These are phyloP conservation scores for Wickerhamomyces xylosicus DNA, from an alignment of 805 yeast species.

Conservation along the genomic window DNA sequence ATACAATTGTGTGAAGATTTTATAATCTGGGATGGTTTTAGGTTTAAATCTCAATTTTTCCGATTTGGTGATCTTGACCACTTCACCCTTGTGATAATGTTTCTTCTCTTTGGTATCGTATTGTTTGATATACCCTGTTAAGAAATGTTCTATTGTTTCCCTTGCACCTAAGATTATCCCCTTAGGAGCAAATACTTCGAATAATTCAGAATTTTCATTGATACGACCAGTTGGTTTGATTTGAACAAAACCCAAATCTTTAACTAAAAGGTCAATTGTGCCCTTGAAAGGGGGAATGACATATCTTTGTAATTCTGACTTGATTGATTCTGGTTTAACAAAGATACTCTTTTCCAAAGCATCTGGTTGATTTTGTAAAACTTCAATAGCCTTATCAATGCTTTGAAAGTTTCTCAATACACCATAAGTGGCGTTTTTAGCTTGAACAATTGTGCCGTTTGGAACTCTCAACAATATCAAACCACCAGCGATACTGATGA, in stretches of 20 bases:
- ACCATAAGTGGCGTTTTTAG: constrained; percentile 32
- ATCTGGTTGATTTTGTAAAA: constrained; percentile 17
- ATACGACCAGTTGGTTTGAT: constrained; percentile 46
- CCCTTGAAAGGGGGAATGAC: constrained; percentile 68
- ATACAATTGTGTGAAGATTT: constrained; percentile 16
- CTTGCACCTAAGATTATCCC: constrained; percentile 46
- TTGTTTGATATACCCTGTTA: constrained; percentile 18
- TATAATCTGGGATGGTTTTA: constrained; percentile 14
- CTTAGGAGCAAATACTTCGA: constrained; percentile 43
- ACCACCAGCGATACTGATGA: constrained; percentile 48
- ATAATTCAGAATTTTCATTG: constrained; percentile 23
- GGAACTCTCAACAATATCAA: constrained; percentile 50
- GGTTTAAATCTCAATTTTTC: constrained; percentile 13
- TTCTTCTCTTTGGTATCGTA: constrained; percentile 21
- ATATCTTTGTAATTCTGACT: constrained; percentile 27
- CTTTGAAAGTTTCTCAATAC: constrained; percentile 20
- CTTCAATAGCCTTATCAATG: constrained; percentile 23
- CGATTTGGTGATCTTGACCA: constrained; percentile 5
- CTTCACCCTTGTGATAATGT: constrained; percentile 9
- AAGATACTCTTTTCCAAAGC: constrained; percentile 18
- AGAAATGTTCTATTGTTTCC: constrained; percentile 36
- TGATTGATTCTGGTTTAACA: constrained; percentile 22
- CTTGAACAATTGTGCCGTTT: constrained; percentile 32
- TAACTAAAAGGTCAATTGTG: constrained; percentile 51
- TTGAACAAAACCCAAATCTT: constrained; percentile 53